These are phyloP conservation scores for Talaromyces sp. DNA, from an alignment of 2,329 filamentous ascomycete species.

Conservation along the genomic window DNA sequence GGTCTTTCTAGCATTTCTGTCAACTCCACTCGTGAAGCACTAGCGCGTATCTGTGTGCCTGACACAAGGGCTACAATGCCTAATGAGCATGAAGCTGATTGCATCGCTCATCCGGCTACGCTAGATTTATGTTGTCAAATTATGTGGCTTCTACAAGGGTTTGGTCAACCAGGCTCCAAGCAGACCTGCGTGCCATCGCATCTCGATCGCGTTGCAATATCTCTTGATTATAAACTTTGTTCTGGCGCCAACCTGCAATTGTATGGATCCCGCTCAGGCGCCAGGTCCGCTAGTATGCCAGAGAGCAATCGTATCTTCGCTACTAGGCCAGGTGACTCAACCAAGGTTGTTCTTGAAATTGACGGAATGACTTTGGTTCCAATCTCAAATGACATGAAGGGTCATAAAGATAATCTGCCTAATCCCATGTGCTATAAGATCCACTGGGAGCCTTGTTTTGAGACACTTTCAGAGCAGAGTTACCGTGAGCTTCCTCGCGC, in stretches of 20 bases:
- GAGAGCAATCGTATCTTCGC: constrained; percentile 20
- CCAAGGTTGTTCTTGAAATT: constrained; percentile 17
- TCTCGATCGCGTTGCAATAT: constrained; percentile 18
- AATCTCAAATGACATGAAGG: constrained; percentile 19
- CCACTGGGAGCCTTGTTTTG: constrained; percentile 25
- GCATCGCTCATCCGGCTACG: constrained; percentile 21
- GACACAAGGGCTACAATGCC: constrained; percentile 23
- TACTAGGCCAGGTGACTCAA: constrained; percentile 9
- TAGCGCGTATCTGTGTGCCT: constrained; percentile 17
- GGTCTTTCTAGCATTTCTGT: constrained; percentile 15
- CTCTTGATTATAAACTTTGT: constrained; percentile 6
- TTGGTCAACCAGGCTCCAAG: constrained; percentile 14
- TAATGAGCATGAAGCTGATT: constrained; percentile 11
- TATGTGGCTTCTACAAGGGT: constrained; percentile 22
- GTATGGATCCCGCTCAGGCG: constrained; percentile 9
- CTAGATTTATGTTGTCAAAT: constrained; percentile 21
- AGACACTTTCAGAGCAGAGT: constrained; percentile 18
- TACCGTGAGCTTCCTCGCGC: constrained; percentile 18
- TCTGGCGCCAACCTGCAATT: constrained; percentile 16
- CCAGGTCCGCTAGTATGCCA: constrained; percentile 12
- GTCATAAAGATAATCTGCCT: constrained; percentile 14
- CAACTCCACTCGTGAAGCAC: constrained; percentile 2
- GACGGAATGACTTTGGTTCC: constrained; percentile 19
- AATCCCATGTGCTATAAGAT: constrained; percentile 23
- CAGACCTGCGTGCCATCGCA: constrained; percentile 21